Base-by-base conservation (phyloP, 1,284 basidiomycete genomes). In the Fomitopsis betulina region DNA sequence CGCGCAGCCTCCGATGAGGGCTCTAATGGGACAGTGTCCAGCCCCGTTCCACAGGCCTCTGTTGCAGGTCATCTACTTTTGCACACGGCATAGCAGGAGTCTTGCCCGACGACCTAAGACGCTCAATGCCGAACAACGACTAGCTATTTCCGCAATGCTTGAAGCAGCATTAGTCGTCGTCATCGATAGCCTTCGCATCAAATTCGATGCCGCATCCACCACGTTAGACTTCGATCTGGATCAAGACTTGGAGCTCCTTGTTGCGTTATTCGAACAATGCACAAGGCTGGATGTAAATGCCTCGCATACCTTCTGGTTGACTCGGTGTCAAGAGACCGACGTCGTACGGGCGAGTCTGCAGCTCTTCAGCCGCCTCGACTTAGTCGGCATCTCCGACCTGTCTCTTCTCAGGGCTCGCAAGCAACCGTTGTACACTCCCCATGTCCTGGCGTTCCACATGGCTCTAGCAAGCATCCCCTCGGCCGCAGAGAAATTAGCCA, bases 381-480 rank as follows among this genome's bases (percentile, higher is more conserved):
- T 92, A 7, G 81, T 83, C 27, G 90, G 91, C 13, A 70, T 87
- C 25, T 82, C 84, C 10, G 83, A 89, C 63, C 69, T 88, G 1
- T 74, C 80, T 2, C 73, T 86, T 12, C 79, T 89, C n/a, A 75
- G 85, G 19, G 67, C 79, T 0, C 81, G 82, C 49, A 86, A 85
- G 58, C 79, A 82, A 60, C 85, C 88, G 27, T 72, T 92, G 33
- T 91, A 90, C 73, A 79, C 86, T 7, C 81, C 86, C 8, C 85
- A 93, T 62, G 75, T 97, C 58, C 81, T 97, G 55, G 76, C 88
- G 12, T 89, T 98, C 74, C 91, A 97, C 67, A 88, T 94, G 75
- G 83, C 92, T 0, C 76, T 98, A n/a, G 91, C 93, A 5, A 83
- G 84, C 55, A 80, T 90, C 55, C 82, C 86, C 0, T 79, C 83